Base-by-base conservation (phyloP, 345 rosid genomes). In the Lepidium africanum region DNA sequence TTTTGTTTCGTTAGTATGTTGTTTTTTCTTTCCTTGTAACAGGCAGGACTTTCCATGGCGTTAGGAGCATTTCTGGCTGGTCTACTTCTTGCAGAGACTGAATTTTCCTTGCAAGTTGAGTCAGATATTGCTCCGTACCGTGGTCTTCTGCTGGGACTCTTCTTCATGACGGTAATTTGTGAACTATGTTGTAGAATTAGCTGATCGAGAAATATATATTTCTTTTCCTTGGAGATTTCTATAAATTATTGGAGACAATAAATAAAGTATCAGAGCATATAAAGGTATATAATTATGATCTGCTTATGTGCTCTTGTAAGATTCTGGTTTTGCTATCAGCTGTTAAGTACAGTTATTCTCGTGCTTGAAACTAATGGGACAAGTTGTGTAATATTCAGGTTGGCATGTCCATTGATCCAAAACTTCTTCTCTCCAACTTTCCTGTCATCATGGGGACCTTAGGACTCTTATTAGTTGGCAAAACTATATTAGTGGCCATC, bases 21-120 rank as follows among this genome's bases (percentile, higher is more conserved):
- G 23, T 36, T 54, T 62, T 30, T 30, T 45, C n/a, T 35, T 56
- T 57, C 61, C 66, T 66, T 75, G 48, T 65, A 76, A 63, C 82
- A 94, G 99, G 99, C 99, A 74, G 99, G 99, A 70, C 96, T 94
- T 77, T 94, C 99, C 75, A 94, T 94, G 99, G 97, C 99, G 17
- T 72, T 91, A 72, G 99, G 99, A 72, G 99, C 99, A 27, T 94
- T 94, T 84, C 80, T 94, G 78, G 99, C 99, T 66, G 99, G 99
- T 77, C 80, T 94, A 76, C 95, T 94, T 37, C 99, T 94, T 77
- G 99, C 99, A 71, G 99, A 94, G 81, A 94, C 99, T 69, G 99
- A 94, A 80, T 94, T 91, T 81, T 91, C 99, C 53, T 88, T 94
- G 60, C 99, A 94, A 86, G 99, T 94, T 77, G 99, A 94, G 82